These are phyloP conservation scores for Phyllostachys edulis DNA, from an alignment of 176 grass and related monocot species.

Conservation along the genomic window DNA sequence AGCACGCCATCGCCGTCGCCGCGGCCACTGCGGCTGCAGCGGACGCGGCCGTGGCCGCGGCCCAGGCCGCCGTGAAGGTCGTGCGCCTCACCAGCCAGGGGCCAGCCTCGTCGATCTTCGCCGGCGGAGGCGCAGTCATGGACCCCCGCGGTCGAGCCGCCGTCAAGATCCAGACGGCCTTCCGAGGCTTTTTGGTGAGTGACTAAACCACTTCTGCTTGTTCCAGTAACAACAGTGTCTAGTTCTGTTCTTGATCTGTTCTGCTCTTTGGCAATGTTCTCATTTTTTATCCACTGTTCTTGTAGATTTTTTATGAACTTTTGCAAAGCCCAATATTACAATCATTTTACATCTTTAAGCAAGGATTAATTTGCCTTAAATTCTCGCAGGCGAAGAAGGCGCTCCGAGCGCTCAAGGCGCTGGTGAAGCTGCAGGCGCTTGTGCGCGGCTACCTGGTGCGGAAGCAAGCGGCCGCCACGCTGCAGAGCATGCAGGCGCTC, in stretches of 20 bases:
- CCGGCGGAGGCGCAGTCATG: background rate
- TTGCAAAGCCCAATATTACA: background rate
- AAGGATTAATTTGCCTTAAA: background rate
- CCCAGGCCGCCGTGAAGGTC: constrained; percentile 80
- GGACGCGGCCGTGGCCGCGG: constrained; percentile 75
- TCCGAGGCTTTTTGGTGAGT: constrained; percentile 77
- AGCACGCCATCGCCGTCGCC: constrained; percentile 84
- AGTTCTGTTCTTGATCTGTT: constrained; percentile 6
- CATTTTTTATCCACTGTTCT: background rate
- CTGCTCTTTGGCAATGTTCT: background rate
- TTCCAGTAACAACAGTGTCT: background rate
- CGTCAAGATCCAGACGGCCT: constrained; percentile 83
- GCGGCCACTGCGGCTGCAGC: constrained; percentile 73
- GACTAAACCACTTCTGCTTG: background rate
- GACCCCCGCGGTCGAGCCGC: constrained; percentile 20
- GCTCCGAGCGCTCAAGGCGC: constrained; percentile 76
- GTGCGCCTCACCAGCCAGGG: constrained; percentile 81
- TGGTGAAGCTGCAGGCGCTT: constrained; percentile 92
- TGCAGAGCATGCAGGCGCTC: constrained; percentile 93
- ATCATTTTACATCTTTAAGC: background rate
- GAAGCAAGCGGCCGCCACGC: constrained; percentile 60
- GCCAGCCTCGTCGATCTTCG: background rate
- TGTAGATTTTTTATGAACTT: background rate
- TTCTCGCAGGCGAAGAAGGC: constrained; percentile 74
- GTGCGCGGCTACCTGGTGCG: constrained; percentile 93